Evolutionary conservation across 495 filamentous ascomycete genomes (phyloP).

Genomic region (Hypoxylon fragiforme): DNA sequence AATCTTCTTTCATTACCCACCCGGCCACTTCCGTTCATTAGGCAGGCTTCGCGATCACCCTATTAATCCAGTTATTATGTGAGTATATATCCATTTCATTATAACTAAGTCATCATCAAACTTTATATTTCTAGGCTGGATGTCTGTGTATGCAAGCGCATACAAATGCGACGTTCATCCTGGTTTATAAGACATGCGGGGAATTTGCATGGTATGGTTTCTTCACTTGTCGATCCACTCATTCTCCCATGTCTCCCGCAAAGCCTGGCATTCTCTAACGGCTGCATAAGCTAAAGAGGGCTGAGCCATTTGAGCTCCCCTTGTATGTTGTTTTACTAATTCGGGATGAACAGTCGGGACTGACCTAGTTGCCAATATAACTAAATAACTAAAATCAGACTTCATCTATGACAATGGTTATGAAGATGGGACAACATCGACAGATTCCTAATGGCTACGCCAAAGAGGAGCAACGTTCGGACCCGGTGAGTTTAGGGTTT

Average conservation of each 20-base stretch:
- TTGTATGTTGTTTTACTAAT: constrained; percentile 26
- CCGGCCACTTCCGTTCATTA: not conserved
- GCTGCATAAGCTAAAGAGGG: constrained; percentile 18
- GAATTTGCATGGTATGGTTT: constrained; percentile 18
- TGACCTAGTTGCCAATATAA: constrained; percentile 11
- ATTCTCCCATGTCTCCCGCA: constrained; percentile 6
- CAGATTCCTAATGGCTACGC: constrained; percentile 36
- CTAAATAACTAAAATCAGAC: not conserved
- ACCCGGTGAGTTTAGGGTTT: constrained; percentile 33
- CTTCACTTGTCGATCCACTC: constrained; percentile 17
- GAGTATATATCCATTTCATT: constrained; percentile 19
- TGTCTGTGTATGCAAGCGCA: constrained; percentile 1
- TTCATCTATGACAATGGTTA: constrained; percentile 32
- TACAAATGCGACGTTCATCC: constrained; percentile 17
- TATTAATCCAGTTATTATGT: too few relatives aligned
- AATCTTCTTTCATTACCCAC: not conserved
- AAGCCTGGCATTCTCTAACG: constrained; percentile 12
- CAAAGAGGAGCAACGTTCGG: constrained; percentile 36
- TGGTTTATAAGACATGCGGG: constrained; percentile 25
- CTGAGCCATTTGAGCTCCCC: constrained; percentile 1
- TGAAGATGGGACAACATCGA: constrained; percentile 41
- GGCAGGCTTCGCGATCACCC: too few relatives aligned
- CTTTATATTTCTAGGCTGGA: constrained; percentile 9
- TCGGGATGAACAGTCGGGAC: constrained; percentile 15
- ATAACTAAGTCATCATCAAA: constrained; percentile 1